Percentiles rank a stretch among this genome's conserved stretches.
phyloP scores from a whole-genome alignment of 306 rosid genomes.

The Mucuna pruriens region DNA sequence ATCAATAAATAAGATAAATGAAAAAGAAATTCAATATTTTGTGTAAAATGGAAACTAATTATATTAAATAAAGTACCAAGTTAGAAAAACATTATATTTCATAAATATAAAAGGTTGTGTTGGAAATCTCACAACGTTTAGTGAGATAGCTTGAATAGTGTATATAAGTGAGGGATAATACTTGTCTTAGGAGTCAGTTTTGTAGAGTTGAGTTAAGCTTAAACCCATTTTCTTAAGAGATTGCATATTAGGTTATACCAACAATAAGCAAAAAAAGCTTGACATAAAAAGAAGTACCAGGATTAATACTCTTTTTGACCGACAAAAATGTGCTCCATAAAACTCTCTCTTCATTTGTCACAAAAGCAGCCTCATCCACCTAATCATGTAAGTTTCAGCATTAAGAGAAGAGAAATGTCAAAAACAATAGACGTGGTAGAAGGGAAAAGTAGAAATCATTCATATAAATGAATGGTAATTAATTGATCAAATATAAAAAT shows the following conservation, averaged over 20 bases:
- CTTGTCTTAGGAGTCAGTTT: too few species aligned
- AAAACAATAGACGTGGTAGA: not conserved
- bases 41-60: not conserved
- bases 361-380: conserved; percentile 83
- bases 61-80: not conserved
- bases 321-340: conserved; percentile 77
- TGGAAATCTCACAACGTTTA: too few species aligned
- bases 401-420: conserved; percentile 14
- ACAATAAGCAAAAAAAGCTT: not conserved
- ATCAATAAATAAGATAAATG: conserved; percentile 9
- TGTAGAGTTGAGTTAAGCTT: too few species aligned
- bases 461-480: not conserved
- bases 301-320: conserved; percentile 55
- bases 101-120: not conserved
- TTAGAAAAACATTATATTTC: not conserved
- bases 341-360: conserved; percentile 75
- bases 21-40: not conserved
- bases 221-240: too few species aligned
- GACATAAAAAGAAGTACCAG: conserved; percentile 54
- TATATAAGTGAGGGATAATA: too few species aligned
- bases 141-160: too few species aligned
- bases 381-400: conserved; percentile 33
- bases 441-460: not conserved
- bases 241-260: not conserved
- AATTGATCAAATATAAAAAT: not conserved